Percentiles rank a stretch among this genome's conserved stretches.
phyloP scores from a whole-genome alignment of 768 basidiomycete species.

The Amanita pallidorosea region DNA sequence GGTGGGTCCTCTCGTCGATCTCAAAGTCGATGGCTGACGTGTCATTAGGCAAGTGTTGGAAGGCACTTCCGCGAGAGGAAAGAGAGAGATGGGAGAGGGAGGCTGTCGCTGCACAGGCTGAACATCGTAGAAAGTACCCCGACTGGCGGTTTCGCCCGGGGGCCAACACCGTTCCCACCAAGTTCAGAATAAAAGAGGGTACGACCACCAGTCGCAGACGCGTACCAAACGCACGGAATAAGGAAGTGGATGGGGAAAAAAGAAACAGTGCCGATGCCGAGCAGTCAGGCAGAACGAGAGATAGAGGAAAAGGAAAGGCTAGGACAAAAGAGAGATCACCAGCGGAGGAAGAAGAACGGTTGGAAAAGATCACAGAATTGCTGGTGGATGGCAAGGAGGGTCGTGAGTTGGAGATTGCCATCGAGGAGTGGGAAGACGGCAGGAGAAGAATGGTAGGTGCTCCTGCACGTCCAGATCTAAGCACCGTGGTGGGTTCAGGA shows the following conservation, averaged over 20 bases:
- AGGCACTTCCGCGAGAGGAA: constrained; percentile 54
- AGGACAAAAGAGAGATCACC: constrained; percentile 15
- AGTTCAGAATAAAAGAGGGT: constrained; percentile 20
- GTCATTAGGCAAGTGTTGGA: constrained; percentile 59
- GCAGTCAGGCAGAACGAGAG: constrained; percentile 13
- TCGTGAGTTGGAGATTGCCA: constrained; percentile 45
- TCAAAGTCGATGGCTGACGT: constrained; percentile 2
- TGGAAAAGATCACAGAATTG: constrained; percentile 57
- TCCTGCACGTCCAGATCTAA: neutral
- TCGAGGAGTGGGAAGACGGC: constrained; percentile 48
- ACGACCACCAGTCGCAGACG: constrained; percentile 12
- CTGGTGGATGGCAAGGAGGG: constrained; percentile 62
- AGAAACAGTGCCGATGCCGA: constrained; percentile 6
- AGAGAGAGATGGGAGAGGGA: constrained; percentile 70
- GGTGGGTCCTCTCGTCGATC: constrained; percentile 31
- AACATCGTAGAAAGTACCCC: constrained; percentile 65
- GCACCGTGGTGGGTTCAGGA: neutral
- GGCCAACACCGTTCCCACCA: constrained; percentile 29
- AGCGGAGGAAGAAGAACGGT: constrained; percentile 26
- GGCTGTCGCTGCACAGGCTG: constrained; percentile 58
- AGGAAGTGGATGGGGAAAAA: neutral
- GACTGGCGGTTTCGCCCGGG: constrained; percentile 77
- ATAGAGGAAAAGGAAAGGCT: constrained; percentile 12
- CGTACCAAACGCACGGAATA: constrained; percentile 6
- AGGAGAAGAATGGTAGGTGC: neutral